Evolutionary conservation across 2,329 filamentous ascomycete species (phyloP).

Genomic region (Westerdykella sp.): DNA sequence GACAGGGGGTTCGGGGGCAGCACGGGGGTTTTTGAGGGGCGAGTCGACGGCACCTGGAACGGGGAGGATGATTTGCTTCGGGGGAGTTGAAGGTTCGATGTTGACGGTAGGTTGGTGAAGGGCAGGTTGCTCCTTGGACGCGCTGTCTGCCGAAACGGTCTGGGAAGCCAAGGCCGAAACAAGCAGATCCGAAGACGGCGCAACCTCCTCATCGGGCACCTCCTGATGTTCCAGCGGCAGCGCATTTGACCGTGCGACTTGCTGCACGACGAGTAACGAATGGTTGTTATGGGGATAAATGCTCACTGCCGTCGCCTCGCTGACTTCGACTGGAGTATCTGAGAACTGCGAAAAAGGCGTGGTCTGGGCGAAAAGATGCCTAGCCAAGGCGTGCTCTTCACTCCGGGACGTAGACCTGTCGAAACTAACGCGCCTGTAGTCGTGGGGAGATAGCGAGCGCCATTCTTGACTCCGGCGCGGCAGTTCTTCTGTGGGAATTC

Average conservation of each 20-base stretch:
- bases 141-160: conserved; percentile 18
- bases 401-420: conserved; percentile 34
- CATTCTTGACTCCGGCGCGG: conserved; percentile 28
- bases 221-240: conserved; percentile 16
- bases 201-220: conserved; percentile 10
- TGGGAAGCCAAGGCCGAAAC: conserved; percentile 17
- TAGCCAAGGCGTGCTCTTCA: conserved; percentile 36
- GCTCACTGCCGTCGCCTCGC: conserved; percentile 55
- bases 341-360: conserved; percentile 46
- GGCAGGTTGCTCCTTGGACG: conserved; percentile 5
- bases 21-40: conserved; percentile 53
- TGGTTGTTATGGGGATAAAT: conserved; percentile 59
- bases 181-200: conserved; percentile 13
- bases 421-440: conserved; percentile 34
- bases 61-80: conserved; percentile 23
- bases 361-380: conserved; percentile 45
- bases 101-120: conserved; percentile 23
- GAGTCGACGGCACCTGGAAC: conserved; percentile 43
- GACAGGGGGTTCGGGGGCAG: conserved; percentile 52
- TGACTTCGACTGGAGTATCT: conserved; percentile 52
- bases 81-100: conserved; percentile 33
- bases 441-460: conserved; percentile 23
- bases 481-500: conserved; percentile 25
- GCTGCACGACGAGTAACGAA: conserved; percentile 59
- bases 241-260: conserved; percentile 31